A percentile compares a stretch with the other conserved stretches of the same genome.
These are phyloP conservation scores for Sphaerulina vaccinii DNA, from an alignment of 2,329 filamentous ascomycete species.

Conservation along the genomic window DNA sequence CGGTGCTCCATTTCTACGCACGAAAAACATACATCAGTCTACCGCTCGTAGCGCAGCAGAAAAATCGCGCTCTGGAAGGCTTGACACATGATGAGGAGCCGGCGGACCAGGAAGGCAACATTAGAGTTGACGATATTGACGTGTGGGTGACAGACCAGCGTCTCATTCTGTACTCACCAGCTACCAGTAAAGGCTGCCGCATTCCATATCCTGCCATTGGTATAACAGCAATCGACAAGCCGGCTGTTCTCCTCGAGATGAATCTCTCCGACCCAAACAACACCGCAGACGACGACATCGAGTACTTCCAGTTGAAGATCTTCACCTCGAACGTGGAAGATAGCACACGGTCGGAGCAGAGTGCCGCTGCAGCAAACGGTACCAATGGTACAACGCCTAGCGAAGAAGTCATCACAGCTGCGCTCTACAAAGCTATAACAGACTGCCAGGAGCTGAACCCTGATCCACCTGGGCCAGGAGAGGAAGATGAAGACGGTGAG, in stretches of 20 bases:
- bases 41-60: slow-evolving; percentile 3
- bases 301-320: slow-evolving; percentile 67
- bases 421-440: slow-evolving; percentile 68
- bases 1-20: slow-evolving; percentile 66
- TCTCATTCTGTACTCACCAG: slow-evolving; percentile 63
- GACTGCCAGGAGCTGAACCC: slow-evolving; percentile 75
- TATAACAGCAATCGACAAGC: slow-evolving; percentile 70
- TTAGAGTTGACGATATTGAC: slow-evolving; percentile 37
- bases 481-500: slow-evolving; percentile 51
- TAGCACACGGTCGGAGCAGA: slow-evolving; percentile 2
- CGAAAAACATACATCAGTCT: slow-evolving; percentile 41
- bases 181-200: slow-evolving; percentile 59
- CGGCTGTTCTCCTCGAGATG: slow-evolving; percentile 65
- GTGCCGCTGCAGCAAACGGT: slow-evolving; percentile 16
- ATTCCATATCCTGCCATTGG: slow-evolving; percentile 74
- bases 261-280: slow-evolving; percentile 59
- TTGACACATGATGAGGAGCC: not conserved
- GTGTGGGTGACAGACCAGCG: slow-evolving; percentile 51
- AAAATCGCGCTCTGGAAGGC: not conserved
- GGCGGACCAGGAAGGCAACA: slow-evolving; percentile 27
- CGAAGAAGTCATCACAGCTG: slow-evolving; percentile 30
- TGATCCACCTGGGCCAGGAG: slow-evolving; percentile 57
- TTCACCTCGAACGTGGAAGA: slow-evolving; percentile 47
- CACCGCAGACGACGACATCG: slow-evolving; percentile 62
- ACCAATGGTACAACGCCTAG: slow-evolving; percentile 17